Evolutionary conservation across 2,329 filamentous ascomycete species (phyloP).

Genomic region (Monosporascus sp.): DNA sequence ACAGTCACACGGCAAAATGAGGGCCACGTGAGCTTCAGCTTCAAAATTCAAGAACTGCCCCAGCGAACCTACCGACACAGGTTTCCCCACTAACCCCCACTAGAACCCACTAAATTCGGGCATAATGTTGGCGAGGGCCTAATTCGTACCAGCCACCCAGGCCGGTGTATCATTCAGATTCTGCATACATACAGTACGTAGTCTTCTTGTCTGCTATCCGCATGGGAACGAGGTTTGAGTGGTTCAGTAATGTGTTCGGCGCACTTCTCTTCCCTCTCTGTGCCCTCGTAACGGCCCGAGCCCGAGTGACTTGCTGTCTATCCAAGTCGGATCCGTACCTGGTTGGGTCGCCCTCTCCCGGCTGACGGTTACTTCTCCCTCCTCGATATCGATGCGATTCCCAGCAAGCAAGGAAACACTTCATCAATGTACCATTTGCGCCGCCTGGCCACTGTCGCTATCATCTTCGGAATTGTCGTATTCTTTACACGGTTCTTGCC

Average conservation of each 20-base stretch:
- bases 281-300: neutral
- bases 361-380: neutral
- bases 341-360: neutral
- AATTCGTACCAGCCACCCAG: neutral
- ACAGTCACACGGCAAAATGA: no score
- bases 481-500: conserved; percentile 47
- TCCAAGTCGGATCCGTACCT: neutral
- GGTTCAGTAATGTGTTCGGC: neutral
- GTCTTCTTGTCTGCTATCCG: neutral
- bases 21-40: no score
- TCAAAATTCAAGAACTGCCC: no score
- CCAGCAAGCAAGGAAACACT: neutral
- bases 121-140: neutral
- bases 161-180: neutral
- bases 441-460: conserved; percentile 33
- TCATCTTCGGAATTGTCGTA: conserved; percentile 38
- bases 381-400: neutral
- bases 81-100: neutral
- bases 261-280: neutral
- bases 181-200: neutral
- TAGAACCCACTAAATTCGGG: neutral
- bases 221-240: neutral
- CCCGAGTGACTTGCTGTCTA: neutral
- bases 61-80: no score
- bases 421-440: conserved; percentile 41